Percentiles rank a stretch among this genome's conserved stretches.
phyloP scores from a whole-genome alignment of 2,329 filamentous ascomycete species.

The Davidsoniella neocaledoniae region DNA sequence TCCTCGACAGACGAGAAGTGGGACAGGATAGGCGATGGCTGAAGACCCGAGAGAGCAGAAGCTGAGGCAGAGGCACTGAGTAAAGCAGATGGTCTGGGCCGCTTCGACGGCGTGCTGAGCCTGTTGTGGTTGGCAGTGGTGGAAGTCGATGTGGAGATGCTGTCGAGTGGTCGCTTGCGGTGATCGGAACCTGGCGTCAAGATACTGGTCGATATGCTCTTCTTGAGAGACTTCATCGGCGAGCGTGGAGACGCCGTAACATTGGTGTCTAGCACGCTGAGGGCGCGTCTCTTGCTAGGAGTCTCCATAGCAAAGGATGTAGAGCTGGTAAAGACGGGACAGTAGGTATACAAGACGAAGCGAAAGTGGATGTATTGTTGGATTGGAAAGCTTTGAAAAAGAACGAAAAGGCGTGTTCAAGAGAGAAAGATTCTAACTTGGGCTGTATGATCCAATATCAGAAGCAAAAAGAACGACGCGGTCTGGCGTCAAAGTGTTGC shows the following conservation, averaged over 20 bases:
- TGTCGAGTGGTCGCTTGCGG: constrained; percentile 5
- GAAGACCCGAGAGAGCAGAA: background rate
- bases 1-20: background rate
- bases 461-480: background rate
- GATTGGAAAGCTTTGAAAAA: too few relatives aligned
- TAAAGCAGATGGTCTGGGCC: background rate
- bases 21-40: constrained; percentile 7
- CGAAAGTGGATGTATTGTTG: background rate
- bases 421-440: too few relatives aligned
- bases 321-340: background rate
- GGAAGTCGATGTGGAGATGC: constrained; percentile 1
- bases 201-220: background rate
- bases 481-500: background rate
- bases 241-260: constrained; percentile 9
- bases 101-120: constrained; percentile 5
- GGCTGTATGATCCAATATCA: too few relatives aligned
- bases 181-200: constrained; percentile 1
- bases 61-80: background rate
- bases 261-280: constrained; percentile 12
- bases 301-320: constrained; percentile 7
- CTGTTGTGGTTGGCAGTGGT: background rate
- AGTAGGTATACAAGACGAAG: background rate
- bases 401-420: too few relatives aligned
- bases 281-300: constrained; percentile 13
- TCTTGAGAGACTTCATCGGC: constrained; percentile 9